Evolutionary conservation across 2,329 filamentous ascomycete species (phyloP), one percentile per base, ranked within the genome.

Genomic region (Aureobasidium subglaciale): DNA sequence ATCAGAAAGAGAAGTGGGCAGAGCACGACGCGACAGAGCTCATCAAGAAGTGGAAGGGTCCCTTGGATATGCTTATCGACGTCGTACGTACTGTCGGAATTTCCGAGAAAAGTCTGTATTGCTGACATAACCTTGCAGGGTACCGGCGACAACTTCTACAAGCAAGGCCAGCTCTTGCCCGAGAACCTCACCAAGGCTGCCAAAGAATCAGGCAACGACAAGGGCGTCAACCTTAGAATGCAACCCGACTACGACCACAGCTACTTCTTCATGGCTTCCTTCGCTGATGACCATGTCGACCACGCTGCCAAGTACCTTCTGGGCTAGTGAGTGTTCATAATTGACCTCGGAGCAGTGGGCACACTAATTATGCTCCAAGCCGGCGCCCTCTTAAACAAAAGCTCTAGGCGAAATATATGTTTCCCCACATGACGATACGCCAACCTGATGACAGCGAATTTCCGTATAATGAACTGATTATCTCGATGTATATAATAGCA

Each of bases 71-170:
- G 22, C 75, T 97, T 55, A 88, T 99, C 64, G 92, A 99, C 68
- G 90, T 96, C 58, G 86, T 89, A 69, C 59, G 85, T 82, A 45
- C 18, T 2, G 22, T 11, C 15, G 15, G 11, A 50, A 29, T 10
- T 8, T n/a, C 10, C 29, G 6, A 40, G 9, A 15, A 20, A 22
- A 22, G n/a, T n/a, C n/a, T n/a, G n/a, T n/a, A n/a, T n/a, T 11
- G 22, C 24, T 38, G 24, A 38, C 20, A 32, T 59, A n/a, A 41
- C 22, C 5, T 25, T 22, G 2, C 42, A 88, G 86, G 93, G 93
- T 38, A 96, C 90, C 4, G 90, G 83, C 22, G 93, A 99, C 77
- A 90, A 92, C 73, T 99, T 97, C 72, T 97, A 97, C 76, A 92
- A 96, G 77, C 85, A 95, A 71, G 83, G 84, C 43, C 93, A 99